Evolutionary conservation across 1,284 basidiomycete genomes (phyloP).

Genomic region (Ustilago crameri): DNA sequence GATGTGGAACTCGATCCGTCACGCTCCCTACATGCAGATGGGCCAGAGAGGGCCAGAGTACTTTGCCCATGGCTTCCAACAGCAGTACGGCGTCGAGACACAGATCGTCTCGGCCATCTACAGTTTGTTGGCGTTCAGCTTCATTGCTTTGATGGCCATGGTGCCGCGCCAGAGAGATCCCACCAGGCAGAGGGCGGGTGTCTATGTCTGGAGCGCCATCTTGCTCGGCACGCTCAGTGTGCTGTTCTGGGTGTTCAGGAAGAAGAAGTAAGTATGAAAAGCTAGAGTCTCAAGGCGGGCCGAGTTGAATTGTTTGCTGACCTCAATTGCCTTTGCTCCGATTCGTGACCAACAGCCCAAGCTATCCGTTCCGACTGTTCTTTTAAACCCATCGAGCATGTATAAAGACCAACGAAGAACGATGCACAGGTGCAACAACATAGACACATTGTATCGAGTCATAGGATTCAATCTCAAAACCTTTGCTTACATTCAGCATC

Average conservation of each 20-base stretch:
- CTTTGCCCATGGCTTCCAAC: constrained; percentile 88
- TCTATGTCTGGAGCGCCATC: constrained; percentile 88
- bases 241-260: constrained; percentile 85
- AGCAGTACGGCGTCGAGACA: constrained; percentile 91
- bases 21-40: constrained; percentile 77
- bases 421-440: too few relatives aligned
- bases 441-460: too few relatives aligned
- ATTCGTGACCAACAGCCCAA: constrained; percentile 34
- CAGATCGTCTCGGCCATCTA: constrained; percentile 88
- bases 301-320: too few relatives aligned
- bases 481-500: too few relatives aligned
- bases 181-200: constrained; percentile 80
- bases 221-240: constrained; percentile 87
- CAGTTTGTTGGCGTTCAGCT: constrained; percentile 81
- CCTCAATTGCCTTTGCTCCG: too few relatives aligned
- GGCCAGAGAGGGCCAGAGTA: constrained; percentile 73
- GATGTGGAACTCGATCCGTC: constrained; percentile 96
- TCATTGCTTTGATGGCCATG: constrained; percentile 83
- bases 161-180: constrained; percentile 82
- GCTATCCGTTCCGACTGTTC: constrained; percentile 57
- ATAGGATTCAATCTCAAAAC: too few relatives aligned
- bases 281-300: too few relatives aligned
- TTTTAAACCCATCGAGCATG: constrained; percentile 22
- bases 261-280: constrained; percentile 79
- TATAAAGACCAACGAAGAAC: too few relatives aligned